Base-by-base conservation (phyloP, 768 basidiomycete species). In the Hygrocybe punicea region DNA sequence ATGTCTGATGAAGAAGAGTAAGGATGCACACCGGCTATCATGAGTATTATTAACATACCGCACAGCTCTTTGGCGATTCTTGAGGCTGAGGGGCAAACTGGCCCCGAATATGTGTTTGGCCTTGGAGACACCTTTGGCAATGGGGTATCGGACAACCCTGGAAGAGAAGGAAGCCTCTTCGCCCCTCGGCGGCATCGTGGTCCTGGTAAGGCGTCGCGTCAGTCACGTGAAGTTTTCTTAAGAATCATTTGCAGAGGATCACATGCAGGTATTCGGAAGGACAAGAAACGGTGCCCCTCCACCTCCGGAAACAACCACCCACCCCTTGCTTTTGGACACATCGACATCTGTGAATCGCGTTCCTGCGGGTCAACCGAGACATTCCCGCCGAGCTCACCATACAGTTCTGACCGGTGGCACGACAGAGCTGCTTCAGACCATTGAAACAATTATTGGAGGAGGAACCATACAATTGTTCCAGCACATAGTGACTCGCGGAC, bases 381-480 rank as follows among this genome's bases (percentile, higher is more conserved):
- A 72, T 51, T 62, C 79, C 9, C 83, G 86, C 49, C 81, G 84
- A 45, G 69, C 81, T 1, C 84, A 84, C 42, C 81, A 87, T 56
- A 76, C 82, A 48, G 71, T 81, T 45, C 75, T 79, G 14, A 79
- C 73, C 47, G 74, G 74, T 47, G 45, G 42, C 17, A 78, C 77
- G 53, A 77, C 73, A 17, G 86, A 89, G 46, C 75, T 93, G 42
- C 72, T 91, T 21, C 84, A 87, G 58, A 88, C 85, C 14, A 84
- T 97, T 42, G 87, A 93, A 58, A 84, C 87, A 57, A 83, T 93
- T 54, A 84, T 95, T 54, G 90, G 91, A 0, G 84, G 84, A 9
- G 88, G 89, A 23, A 89, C 89, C 7, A 79, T 87, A 16, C 92
- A 94, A 64, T 76, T 94, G 24, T 81, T 97, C 63, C 89, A 94